Percentiles rank a stretch among this genome's conserved stretches.
Conservation (phyloP, 768 basidiomycete genomes). For the Russula ochroleuca region DNA sequence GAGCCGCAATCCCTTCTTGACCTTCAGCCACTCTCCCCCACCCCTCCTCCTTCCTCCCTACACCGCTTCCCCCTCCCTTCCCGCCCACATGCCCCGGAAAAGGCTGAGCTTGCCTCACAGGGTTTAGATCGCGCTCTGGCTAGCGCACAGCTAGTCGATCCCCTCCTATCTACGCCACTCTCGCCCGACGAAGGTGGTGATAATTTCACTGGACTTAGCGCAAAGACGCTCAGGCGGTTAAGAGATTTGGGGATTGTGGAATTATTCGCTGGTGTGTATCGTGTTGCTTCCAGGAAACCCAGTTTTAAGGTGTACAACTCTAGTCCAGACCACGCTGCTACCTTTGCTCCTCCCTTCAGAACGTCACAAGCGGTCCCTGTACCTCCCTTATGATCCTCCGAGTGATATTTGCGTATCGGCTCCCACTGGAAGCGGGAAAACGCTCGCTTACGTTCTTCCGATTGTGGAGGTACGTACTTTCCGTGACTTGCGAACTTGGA, state of each 20-base stretch:
- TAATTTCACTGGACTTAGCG: conserved; percentile 49
- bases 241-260: conserved; percentile 76
- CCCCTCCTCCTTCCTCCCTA: conserved; percentile 40
- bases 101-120: conserved; percentile 65
- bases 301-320: not conserved
- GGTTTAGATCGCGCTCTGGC: conserved; percentile 72
- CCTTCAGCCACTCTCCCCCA: conserved; percentile 18
- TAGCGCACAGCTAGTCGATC: conserved; percentile 64
- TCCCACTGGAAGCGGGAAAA: conserved; percentile 97
- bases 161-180: conserved; percentile 45
- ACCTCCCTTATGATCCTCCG: conserved; percentile 60
- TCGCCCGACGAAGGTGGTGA: conserved; percentile 40
- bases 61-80: conserved; percentile 67
- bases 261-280: conserved; percentile 75
- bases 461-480: conserved; percentile 67
- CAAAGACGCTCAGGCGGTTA: conserved; percentile 57
- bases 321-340: conserved; percentile 86
- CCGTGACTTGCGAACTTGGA: not conserved
- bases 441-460: conserved; percentile 91
- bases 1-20: not conserved
- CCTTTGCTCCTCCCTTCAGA: conserved; percentile 67
- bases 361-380: conserved; percentile 44
- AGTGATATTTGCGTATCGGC: conserved; percentile 91
- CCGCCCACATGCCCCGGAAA: conserved; percentile 64
- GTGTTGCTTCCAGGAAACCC: not conserved